Conservation (phyloP, 1,284 basidiomycete species). For the Puccinia novopanici region DNA sequence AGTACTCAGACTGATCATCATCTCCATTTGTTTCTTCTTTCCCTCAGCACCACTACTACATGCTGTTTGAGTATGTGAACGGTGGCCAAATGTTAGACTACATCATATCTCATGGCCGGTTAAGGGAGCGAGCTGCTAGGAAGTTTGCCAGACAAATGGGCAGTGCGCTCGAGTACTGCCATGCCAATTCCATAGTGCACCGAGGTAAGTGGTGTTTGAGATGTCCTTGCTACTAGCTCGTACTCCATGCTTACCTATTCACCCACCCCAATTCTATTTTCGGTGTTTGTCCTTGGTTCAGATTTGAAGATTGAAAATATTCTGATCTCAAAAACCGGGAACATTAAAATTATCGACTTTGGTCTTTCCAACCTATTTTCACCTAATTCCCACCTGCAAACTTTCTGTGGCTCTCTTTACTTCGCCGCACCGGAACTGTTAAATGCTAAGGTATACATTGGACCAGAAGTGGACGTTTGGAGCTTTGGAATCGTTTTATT, state of each 20-base stretch:
- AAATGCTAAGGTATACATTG: conserved; percentile 93
- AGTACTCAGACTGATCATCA: background rate
- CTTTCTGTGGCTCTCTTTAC: conserved; percentile 96
- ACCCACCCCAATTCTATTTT: no score
- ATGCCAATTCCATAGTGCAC: conserved; percentile 95
- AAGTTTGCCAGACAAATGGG: conserved; percentile 98
- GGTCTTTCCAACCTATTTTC: conserved; percentile 96
- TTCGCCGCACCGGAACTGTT: conserved; percentile 96
- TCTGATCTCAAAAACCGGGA: conserved; percentile 94
- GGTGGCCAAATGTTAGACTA: conserved; percentile 99
- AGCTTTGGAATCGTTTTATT: conserved; percentile 97
- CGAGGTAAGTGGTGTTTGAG: conserved; percentile 62
- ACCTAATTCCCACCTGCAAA: conserved; percentile 77
- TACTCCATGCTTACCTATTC: background rate
- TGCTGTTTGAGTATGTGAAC: conserved; percentile 98
- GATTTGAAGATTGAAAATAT: conserved; percentile 99
- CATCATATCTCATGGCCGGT: conserved; percentile 95
- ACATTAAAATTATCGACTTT: conserved; percentile 99
- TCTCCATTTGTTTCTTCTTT: background rate
- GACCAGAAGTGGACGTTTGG: conserved; percentile 98
- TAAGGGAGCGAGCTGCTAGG: conserved; percentile 88
- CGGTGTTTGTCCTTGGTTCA: background rate
- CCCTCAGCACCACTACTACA: conserved; percentile 83
- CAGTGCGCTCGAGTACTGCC: conserved; percentile 92
- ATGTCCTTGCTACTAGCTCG: background rate